phyloP scores from a whole-genome alignment of 1,139 yeast species.

The Suhomyces coccinellae region DNA sequence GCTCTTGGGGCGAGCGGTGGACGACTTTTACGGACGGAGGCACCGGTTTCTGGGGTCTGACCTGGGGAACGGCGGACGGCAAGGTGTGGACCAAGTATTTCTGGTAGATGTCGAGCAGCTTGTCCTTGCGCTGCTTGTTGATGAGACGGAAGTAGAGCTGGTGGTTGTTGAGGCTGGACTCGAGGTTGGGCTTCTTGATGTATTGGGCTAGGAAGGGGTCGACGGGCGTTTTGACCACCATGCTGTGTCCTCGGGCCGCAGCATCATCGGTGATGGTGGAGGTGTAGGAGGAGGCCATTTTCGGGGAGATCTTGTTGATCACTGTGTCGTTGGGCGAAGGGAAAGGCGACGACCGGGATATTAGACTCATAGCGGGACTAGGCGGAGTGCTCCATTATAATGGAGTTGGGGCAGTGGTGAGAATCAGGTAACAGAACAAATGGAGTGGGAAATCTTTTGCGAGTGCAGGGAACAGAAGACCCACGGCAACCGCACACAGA shows the following conservation, averaged over 20 bases:
- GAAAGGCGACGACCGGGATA: conserved; percentile 14
- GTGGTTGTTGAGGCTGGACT: conserved; percentile 22
- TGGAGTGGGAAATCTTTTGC: background rate
- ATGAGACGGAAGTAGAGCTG: conserved; percentile 28
- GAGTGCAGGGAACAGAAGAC: background rate
- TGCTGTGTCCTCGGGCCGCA: background rate
- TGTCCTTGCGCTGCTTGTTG: conserved; percentile 24
- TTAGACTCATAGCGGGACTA: conserved; percentile 11
- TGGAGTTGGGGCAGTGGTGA: background rate
- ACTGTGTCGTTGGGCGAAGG: conserved; percentile 15
- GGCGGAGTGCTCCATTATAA: conserved; percentile 1
- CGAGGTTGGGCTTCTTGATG: conserved; percentile 23
- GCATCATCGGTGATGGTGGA: background rate
- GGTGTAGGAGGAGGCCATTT: conserved; percentile 11
- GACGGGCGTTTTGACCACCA: conserved; percentile 5
- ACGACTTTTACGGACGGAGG: background rate
- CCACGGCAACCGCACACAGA: background rate
- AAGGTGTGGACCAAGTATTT: conserved; percentile 22
- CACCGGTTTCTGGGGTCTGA: conserved; percentile 4
- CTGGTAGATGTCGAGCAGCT: conserved; percentile 29
- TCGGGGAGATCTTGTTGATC: conserved; percentile 14
- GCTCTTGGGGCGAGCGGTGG: conserved; percentile 1
- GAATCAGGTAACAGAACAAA: background rate
- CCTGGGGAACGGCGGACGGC: conserved; percentile 5
- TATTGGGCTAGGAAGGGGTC: conserved; percentile 35